Evolutionary conservation across 148 eudicot species (phyloP), one percentile per base, ranked within the genome.

Genomic region (Amaranthus palmeri): DNA sequence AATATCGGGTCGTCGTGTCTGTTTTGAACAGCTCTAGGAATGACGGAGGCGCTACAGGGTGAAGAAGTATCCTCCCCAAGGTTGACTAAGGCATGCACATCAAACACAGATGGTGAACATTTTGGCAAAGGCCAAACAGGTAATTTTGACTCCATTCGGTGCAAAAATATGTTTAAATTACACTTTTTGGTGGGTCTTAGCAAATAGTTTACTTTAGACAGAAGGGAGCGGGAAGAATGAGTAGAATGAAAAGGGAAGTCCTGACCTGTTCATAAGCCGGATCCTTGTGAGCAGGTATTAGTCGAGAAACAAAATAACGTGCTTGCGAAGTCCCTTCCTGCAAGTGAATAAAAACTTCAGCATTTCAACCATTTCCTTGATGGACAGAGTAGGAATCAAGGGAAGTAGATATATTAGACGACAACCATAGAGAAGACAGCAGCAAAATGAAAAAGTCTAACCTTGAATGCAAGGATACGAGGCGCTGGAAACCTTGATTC

Each of bases 261-360:
- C 82, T 59, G 51, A 88, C 98, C 86, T 91, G 98, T 76, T 95
- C 97, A 54, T 91, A 95, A 41, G 98, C 96, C 36, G 98, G 98
- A 78, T 95, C 98, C 81, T 86, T 91, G 85, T 88, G 98, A 51
- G 98, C 98, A 18, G 98, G 98, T 81, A 95, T 91, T 75, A 95
- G 67, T 53, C 97, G 87, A 70, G 98, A 85, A 73, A 89, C 91
- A 78, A 95, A 91, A 82, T 91, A 95, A 7, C 98, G 88, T 54
- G 98, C 97, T 77, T 86, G 97, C 65, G 98, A 95, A 74, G 96
- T 95, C 70, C 97, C 97, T 74, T 91, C 98, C 98, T 95, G 86
- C 80, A 61, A 64, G 62, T 53, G 68, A 67, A 46, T 48, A 74
- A 75, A 13, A 48, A 61, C 25, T 43, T 45, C 3, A 72, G 54